Evolutionary conservation across 805 yeast species (phyloP).

Genomic region (Metschnikowia proteae): DNA sequence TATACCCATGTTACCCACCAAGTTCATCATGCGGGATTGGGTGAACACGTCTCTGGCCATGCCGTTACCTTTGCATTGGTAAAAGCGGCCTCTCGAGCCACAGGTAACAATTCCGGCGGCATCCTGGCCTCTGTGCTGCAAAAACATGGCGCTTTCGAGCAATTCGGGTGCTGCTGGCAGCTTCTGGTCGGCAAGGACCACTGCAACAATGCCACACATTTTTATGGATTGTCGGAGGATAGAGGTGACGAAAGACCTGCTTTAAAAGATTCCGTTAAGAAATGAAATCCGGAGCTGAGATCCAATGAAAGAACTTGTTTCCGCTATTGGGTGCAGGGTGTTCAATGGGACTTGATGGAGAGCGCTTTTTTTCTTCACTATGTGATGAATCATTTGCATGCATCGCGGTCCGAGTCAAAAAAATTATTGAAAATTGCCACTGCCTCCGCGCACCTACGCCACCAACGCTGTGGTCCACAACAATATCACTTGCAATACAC

Average conservation of each 20-base stretch:
- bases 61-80: slow-evolving; percentile 98
- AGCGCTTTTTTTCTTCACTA: slow-evolving; percentile 1
- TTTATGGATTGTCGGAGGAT: neutral
- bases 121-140: slow-evolving; percentile 98
- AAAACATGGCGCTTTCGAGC: slow-evolving; percentile 85
- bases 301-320: slow-evolving; percentile 1
- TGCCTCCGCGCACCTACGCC: neutral
- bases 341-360: neutral
- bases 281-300: neutral
- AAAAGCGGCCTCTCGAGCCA: slow-evolving; percentile 87
- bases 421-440: neutral
- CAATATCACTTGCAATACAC: too few species aligned
- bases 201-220: slow-evolving; percentile 96
- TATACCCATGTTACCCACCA: slow-evolving; percentile 92
- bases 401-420: slow-evolving; percentile 4
- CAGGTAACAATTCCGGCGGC: slow-evolving; percentile 99
- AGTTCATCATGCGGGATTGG: slow-evolving; percentile 66
- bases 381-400: neutral
- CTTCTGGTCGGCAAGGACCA: slow-evolving; percentile 72
- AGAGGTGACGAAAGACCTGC: neutral
- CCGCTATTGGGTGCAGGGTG: neutral
- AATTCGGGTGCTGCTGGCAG: slow-evolving; percentile 82
- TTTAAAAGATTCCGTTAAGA: neutral
- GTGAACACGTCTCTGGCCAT: slow-evolving; percentile 98
- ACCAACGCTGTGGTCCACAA: neutral